Percentiles rank a stretch among this genome's conserved stretches.
These are phyloP conservation scores for Hypoxylon fragiforme DNA, from an alignment of 495 filamentous ascomycete species.

Conservation along the genomic window DNA sequence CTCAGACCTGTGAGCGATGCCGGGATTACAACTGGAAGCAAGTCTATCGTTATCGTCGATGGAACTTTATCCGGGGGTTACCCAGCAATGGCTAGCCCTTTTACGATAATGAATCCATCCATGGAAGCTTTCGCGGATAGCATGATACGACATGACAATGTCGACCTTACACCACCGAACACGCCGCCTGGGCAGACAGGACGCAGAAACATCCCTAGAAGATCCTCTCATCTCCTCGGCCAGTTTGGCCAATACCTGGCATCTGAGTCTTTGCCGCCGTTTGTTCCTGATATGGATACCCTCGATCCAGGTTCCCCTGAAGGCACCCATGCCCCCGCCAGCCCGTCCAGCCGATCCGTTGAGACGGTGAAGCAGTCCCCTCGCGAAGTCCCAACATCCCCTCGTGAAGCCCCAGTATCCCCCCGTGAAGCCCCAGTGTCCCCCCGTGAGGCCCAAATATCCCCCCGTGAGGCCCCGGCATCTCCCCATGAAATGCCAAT, in stretches of 20 bases:
- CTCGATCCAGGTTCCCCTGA: constrained; percentile 35
- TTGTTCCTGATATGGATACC: constrained; percentile 44
- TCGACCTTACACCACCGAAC: constrained; percentile 55
- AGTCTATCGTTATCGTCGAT: constrained; percentile 88
- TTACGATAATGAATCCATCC: constrained; percentile 48
- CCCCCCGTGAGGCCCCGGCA: too few relatives aligned
- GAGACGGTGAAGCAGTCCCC: constrained; percentile 34
- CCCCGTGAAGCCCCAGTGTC: too few relatives aligned
- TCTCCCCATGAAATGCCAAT: too few relatives aligned
- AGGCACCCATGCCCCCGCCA: constrained; percentile 20
- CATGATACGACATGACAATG: constrained; percentile 46
- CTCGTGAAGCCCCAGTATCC: too few relatives aligned
- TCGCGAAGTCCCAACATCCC: constrained; percentile 35
- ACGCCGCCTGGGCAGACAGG: constrained; percentile 51
- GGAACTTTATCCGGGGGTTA: constrained; percentile 56
- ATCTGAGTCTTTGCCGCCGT: constrained; percentile 41
- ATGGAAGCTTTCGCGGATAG: constrained; percentile 54
- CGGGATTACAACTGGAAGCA: constrained; percentile 73
- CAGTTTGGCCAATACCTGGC: constrained; percentile 45
- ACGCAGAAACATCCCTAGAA: constrained; percentile 47
- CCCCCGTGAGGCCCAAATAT: too few relatives aligned
- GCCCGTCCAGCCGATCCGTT: constrained; percentile 41
- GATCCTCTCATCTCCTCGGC: constrained; percentile 55
- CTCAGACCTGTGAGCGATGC: constrained; percentile 46
- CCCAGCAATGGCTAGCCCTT: constrained; percentile 51